Conservation (phyloP, 2,329 filamentous ascomycete genomes). For the Domatiomyces catenatus region DNA sequence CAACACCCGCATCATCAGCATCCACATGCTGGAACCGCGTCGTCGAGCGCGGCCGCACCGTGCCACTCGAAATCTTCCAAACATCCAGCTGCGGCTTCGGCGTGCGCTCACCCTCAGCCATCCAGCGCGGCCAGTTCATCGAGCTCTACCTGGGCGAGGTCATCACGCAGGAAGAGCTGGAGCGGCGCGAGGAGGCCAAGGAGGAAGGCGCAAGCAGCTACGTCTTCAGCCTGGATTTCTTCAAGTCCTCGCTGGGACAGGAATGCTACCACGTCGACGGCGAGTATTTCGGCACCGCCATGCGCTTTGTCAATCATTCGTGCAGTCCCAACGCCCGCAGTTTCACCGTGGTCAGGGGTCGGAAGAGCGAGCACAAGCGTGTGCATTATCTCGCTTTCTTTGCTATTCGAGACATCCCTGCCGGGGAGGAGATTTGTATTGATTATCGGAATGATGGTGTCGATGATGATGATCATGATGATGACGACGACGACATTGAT, state of each 20-base stretch:
- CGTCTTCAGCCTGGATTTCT: constrained; percentile 29
- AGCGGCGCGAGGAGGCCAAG: constrained; percentile 23
- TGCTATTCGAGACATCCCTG: constrained; percentile 26
- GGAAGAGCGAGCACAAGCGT: constrained; percentile 23
- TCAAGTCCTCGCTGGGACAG: constrained; percentile 16
- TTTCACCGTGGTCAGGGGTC: constrained; percentile 24
- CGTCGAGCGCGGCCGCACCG: constrained; percentile 25
- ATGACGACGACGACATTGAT: constrained; percentile 3
- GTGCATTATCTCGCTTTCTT: constrained; percentile 36
- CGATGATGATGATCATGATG: constrained; percentile 4
- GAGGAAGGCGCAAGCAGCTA: constrained; percentile 24
- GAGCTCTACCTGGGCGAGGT: constrained; percentile 32
- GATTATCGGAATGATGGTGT: constrained; percentile 28
- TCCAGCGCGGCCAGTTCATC: constrained; percentile 30
- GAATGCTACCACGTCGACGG: constrained; percentile 29
- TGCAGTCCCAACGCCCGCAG: constrained; percentile 34
- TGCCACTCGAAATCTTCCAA: constrained; percentile 29
- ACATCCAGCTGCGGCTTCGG: constrained; percentile 29
- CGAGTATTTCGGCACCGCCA: constrained; percentile 26
- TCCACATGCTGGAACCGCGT: constrained; percentile 28
- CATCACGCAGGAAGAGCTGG: constrained; percentile 24
- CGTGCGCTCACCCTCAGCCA: constrained; percentile 24
- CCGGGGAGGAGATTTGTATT: constrained; percentile 31
- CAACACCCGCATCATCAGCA: background rate
- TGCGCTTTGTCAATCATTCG: constrained; percentile 35